Evolutionary conservation across 148 eudicot genomes (phyloP).

Genomic region (Diospyros kaki): DNA sequence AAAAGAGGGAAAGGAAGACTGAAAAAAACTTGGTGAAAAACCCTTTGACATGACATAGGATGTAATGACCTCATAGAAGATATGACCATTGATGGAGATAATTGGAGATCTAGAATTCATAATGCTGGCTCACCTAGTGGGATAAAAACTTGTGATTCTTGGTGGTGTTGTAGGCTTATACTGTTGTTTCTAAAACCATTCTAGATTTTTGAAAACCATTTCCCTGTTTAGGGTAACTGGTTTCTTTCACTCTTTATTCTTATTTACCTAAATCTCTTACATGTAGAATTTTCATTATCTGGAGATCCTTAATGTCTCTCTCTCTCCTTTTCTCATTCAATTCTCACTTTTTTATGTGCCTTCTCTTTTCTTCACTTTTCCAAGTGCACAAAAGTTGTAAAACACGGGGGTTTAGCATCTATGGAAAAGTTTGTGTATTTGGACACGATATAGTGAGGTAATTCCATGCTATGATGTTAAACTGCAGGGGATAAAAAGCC

Average conservation of each 20-base stretch:
- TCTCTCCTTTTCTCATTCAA: neutral
- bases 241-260: neutral
- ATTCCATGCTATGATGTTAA: neutral
- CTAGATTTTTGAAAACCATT: no score
- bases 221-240: neutral
- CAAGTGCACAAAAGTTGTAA: neutral
- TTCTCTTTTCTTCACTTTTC: neutral
- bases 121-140: no score
- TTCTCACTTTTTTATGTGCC: neutral
- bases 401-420: neutral
- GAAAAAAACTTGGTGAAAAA: no score
- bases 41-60: no score
- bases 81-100: no score
- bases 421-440: neutral
- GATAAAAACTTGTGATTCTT: neutral
- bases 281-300: neutral
- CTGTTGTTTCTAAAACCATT: no score
- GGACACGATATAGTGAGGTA: neutral
- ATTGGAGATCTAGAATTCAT: no score
- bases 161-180: no score
- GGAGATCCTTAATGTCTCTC: neutral
- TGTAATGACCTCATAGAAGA: no score
- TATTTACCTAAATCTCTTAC: neutral
- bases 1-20: no score
- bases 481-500: constrained; percentile 20